These are phyloP conservation scores for Fusarium incarnatum DNA, from an alignment of 2,329 filamentous ascomycete species.

Conservation along the genomic window DNA sequence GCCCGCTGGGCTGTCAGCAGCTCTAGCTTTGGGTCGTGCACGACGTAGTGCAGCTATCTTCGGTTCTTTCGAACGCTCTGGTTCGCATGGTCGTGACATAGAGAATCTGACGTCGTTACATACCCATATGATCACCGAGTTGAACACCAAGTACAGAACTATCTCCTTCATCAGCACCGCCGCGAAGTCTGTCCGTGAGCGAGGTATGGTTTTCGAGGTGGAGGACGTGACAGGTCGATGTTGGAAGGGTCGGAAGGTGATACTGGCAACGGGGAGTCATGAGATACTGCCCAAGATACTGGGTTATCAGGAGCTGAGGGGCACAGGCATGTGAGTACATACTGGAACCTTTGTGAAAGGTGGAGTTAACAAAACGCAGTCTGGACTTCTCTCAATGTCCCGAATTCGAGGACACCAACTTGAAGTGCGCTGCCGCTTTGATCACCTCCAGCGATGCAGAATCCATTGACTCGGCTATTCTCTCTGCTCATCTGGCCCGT, in stretches of 20 bases:
- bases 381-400: not conserved
- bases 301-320: not conserved
- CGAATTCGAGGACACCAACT: rapidly evolving
- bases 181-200: not conserved
- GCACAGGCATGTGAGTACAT: not conserved
- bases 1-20: not conserved
- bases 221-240: not conserved
- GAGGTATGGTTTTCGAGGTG: not conserved
- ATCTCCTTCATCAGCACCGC: not conserved
- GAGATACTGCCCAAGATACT: not conserved
- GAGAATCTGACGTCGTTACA: rapidly evolving
- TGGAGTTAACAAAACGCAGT: not conserved
- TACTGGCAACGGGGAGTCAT: not conserved
- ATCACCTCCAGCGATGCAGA: not conserved
- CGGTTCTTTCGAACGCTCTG: rapidly evolving
- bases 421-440: not conserved
- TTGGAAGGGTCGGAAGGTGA: constrained; percentile 9
- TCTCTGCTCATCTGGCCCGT: not conserved
- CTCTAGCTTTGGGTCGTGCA: not conserved
- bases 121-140: not conserved
- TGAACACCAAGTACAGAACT: not conserved
- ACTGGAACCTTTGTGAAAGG: rapidly evolving
- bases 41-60: not conserved
- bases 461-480: not conserved
- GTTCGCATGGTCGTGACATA: rapidly evolving